Evolutionary conservation across 2,329 filamentous ascomycete species (phyloP), one percentile per base, ranked within the genome.

Genomic region (Myriosclerotinia duriaeana): DNA sequence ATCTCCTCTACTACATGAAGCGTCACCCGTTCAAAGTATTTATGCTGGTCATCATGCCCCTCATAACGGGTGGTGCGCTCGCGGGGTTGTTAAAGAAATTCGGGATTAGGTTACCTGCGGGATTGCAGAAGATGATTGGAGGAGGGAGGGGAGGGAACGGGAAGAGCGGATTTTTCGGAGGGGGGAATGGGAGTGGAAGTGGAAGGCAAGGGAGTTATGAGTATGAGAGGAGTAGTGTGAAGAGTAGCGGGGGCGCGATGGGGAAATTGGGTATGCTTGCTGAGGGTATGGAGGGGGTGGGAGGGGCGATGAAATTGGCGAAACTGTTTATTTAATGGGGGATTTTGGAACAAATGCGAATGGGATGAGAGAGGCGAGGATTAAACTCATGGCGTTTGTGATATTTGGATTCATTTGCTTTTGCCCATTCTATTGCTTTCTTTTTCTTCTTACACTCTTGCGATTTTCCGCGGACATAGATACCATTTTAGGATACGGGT

Each of bases 1-100:
- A 96, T 76, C 87, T 97, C 11, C 83, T 89, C 77, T 86, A 89
- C 77, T 96, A 94, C 79, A 90, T 91, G 74, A 89, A 91, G 76
- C 84, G 87, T 48, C 89, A 97, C 79, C 94, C 93, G 0, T 80
- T 92, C 76, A 96, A 96, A 80, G 91, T 96, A 58, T 91, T 97
- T 81, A 83, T 91, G 82, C 85, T 93, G 69, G 89, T 97, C 69
- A 85, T 97, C 74, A 87, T 97, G 85, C 94, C 94, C 12, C 83
- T 98, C 67, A 81, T 97, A 74, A 93, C 89, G 1, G 92, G 92
- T 62, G 94, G 94, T 42, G 89, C 91, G 38, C 79, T 97, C 71
- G 88, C 88, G 11, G 91, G 89, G 56, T 81, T 97, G 54, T 84
- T 97, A 55, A 85, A 86, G 48, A 87, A 88, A 75, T 90, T 97